A percentile compares a stretch with the other conserved stretches of the same genome.
Conservation (phyloP, 2,329 filamentous ascomycete genomes). For the Rutstroemia sp. region DNA sequence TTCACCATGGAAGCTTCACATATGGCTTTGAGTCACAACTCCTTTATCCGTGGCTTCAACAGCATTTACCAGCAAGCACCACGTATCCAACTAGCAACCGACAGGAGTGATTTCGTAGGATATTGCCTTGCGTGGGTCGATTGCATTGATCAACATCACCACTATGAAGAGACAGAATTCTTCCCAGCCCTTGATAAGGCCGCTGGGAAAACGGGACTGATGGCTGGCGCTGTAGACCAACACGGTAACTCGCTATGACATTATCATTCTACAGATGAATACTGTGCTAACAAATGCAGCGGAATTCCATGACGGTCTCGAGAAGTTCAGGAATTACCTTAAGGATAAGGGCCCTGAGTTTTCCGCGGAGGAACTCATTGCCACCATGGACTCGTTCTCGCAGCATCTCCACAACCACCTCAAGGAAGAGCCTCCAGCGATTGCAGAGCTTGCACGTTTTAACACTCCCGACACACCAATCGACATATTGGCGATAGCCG, state of each 20-base stretch:
- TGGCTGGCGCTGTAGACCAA: slow-evolving; percentile 16
- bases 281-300: slow-evolving; percentile 4
- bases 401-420: slow-evolving; percentile 14
- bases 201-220: slow-evolving; percentile 13
- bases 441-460: slow-evolving; percentile 13
- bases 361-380: slow-evolving; percentile 3
- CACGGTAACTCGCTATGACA: slow-evolving; percentile 11
- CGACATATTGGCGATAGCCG: slow-evolving; percentile 8
- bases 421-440: slow-evolving; percentile 10
- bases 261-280: not conserved
- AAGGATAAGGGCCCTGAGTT: slow-evolving; percentile 6
- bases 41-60: slow-evolving; percentile 57
- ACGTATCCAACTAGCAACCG: slow-evolving; percentile 38
- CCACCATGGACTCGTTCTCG: slow-evolving; percentile 19
- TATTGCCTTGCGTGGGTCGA: slow-evolving; percentile 52
- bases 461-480: slow-evolving; percentile 11
- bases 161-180: slow-evolving; percentile 14
- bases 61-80: slow-evolving; percentile 54
- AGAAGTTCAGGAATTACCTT: slow-evolving; percentile 15
- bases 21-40: slow-evolving; percentile 55
- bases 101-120: slow-evolving; percentile 49
- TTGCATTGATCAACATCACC: slow-evolving; percentile 40
- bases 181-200: slow-evolving; percentile 15
- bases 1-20: slow-evolving; percentile 53
- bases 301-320: slow-evolving; percentile 15